Conservation (phyloP, 1,139 yeast species). For the Torulaspora globosa region DNA sequence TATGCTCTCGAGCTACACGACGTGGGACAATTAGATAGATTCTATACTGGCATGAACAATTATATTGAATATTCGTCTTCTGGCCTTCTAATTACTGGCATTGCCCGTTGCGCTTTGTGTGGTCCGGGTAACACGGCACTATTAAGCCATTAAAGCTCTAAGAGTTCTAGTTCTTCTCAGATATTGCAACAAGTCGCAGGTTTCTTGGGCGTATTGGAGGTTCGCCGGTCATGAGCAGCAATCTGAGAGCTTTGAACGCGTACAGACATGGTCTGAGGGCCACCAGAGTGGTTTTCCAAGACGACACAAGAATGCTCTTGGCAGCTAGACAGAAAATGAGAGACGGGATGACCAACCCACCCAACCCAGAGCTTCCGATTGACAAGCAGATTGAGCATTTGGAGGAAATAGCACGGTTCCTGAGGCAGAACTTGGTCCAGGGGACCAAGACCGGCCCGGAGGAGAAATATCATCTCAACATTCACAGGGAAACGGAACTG, state of each 20-base stretch:
- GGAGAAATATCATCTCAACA: conserved; percentile 48
- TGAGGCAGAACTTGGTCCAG: conserved; percentile 77
- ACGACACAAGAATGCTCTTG: conserved; percentile 49
- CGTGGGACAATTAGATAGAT: background rate
- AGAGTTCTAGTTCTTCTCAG: background rate
- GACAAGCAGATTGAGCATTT: conserved; percentile 58
- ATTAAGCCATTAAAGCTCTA: background rate
- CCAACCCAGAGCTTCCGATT: conserved; percentile 39
- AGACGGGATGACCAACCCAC: conserved; percentile 51
- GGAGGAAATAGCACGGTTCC: conserved; percentile 64
- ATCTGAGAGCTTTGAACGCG: conserved; percentile 45
- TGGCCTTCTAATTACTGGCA: background rate
- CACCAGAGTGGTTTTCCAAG: conserved; percentile 59
- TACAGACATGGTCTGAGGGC: conserved; percentile 72
- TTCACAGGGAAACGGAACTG: conserved; percentile 78
- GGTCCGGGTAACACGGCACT: too few species aligned
- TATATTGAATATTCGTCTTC: too few species aligned
- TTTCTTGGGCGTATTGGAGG: background rate
- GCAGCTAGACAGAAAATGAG: conserved; percentile 68
- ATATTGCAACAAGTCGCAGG: background rate
- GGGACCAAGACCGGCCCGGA: conserved; percentile 55
- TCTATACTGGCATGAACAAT: background rate
- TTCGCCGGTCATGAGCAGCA: conserved; percentile 10
- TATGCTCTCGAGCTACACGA: background rate
- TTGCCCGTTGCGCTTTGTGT: background rate